A percentile compares a stretch with the other conserved stretches of the same genome.
These are phyloP conservation scores for Argentina anserina DNA, from an alignment of 306 rosid species.

Conservation along the genomic window DNA sequence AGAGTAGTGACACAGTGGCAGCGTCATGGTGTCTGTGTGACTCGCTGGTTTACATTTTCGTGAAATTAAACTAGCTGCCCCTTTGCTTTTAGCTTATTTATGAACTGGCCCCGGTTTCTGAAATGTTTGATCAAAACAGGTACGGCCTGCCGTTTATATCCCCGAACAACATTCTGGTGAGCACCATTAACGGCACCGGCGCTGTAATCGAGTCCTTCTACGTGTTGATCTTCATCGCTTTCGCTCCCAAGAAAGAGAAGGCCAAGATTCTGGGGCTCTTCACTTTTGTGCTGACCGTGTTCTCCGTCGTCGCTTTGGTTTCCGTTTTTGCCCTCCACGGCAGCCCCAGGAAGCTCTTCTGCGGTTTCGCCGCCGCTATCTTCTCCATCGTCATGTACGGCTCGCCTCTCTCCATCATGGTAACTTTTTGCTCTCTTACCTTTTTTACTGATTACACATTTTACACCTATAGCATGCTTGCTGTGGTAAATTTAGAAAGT, in stretches of 20 bases:
- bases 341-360: slow-evolving; percentile 54
- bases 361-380: slow-evolving; percentile 64
- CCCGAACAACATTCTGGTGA: slow-evolving; percentile 65
- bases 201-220: slow-evolving; percentile 57
- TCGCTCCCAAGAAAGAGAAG: slow-evolving; percentile 56
- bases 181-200: slow-evolving; percentile 78
- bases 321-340: slow-evolving; percentile 65
- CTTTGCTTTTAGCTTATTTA: neutral
- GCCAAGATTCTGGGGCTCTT: slow-evolving; percentile 51
- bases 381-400: slow-evolving; percentile 90
- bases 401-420: slow-evolving; percentile 88
- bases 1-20: neutral
- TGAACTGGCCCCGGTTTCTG: neutral
- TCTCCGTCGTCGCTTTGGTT: slow-evolving; percentile 59
- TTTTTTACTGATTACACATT: neutral
- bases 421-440: slow-evolving; percentile 27
- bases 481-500: neutral
- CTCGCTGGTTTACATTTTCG: neutral
- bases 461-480: neutral
- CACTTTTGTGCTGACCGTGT: slow-evolving; percentile 33
- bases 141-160: slow-evolving; percentile 90
- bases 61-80: neutral
- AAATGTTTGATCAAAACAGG: slow-evolving; percentile 34
- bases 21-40: neutral
- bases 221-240: slow-evolving; percentile 54